phyloP scores from a whole-genome alignment of 345 rosid genomes.

The Camelina neglecta region DNA sequence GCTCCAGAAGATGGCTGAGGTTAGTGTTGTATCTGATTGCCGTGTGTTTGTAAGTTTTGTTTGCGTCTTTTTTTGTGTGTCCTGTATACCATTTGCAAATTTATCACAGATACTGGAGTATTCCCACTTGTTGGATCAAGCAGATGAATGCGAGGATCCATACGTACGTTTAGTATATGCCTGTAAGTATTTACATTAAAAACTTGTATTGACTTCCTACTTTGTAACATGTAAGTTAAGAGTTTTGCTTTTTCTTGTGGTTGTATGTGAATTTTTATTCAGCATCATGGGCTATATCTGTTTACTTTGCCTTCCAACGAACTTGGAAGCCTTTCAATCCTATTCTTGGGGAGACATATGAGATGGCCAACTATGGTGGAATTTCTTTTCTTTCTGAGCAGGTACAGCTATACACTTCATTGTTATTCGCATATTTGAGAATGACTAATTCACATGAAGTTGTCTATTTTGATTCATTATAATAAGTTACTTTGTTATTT shows the following conservation, averaged over 20 bases:
- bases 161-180: slow-evolving; percentile 87
- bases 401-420: slow-evolving; percentile 49
- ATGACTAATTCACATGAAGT: neutral
- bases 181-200: slow-evolving; percentile 48
- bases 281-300: slow-evolving; percentile 93
- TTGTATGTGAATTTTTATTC: slow-evolving; percentile 33
- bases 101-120: slow-evolving; percentile 84
- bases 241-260: neutral
- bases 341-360: slow-evolving; percentile 95
- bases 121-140: slow-evolving; percentile 75
- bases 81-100: slow-evolving; percentile 11
- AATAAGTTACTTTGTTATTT: slow-evolving; percentile 26
- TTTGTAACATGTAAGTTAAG: neutral
- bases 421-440: neutral
- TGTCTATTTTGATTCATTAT: neutral
- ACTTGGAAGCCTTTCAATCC: slow-evolving; percentile 99
- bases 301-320: slow-evolving; percentile 79
- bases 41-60: slow-evolving; percentile 1
- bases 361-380: slow-evolving; percentile 79
- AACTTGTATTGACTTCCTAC: slow-evolving; percentile 20
- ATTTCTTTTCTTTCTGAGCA: slow-evolving; percentile 85
- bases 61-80: neutral
- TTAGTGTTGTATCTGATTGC: slow-evolving; percentile 39
- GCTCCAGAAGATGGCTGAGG: slow-evolving; percentile 98
- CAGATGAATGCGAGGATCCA: slow-evolving; percentile 93